A percentile compares a stretch with the other conserved stretches of the same genome.
These are phyloP conservation scores for Paecilomyces variotii DNA, from an alignment of 2,329 filamentous ascomycete genomes.

Conservation along the genomic window DNA sequence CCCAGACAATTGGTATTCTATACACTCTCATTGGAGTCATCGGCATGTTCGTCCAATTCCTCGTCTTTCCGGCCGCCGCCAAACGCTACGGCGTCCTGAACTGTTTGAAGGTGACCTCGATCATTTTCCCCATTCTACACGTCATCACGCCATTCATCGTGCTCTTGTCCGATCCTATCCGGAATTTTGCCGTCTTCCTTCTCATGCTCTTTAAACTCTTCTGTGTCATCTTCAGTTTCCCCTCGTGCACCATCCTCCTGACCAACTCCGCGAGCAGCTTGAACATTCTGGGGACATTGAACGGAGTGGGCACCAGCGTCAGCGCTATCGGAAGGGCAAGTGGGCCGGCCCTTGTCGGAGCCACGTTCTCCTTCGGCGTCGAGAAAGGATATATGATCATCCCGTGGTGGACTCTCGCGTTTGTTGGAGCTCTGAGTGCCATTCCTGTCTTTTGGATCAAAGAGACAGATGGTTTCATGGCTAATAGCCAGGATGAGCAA, in stretches of 20 bases:
- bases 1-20: constrained; percentile 70
- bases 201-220: constrained; percentile 69
- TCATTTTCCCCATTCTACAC: constrained; percentile 68
- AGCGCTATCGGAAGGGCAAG: constrained; percentile 70
- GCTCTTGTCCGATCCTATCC: constrained; percentile 46
- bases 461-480: constrained; percentile 61
- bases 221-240: constrained; percentile 75
- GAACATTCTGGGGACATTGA: constrained; percentile 74
- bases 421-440: constrained; percentile 56
- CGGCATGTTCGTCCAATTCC: constrained; percentile 76
- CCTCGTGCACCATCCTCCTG: constrained; percentile 79
- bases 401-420: constrained; percentile 71
- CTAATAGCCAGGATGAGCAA: constrained; percentile 22
- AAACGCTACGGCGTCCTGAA: constrained; percentile 63
- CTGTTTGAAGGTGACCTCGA: constrained; percentile 61
- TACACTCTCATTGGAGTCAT: constrained; percentile 76
- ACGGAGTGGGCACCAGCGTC: constrained; percentile 80
- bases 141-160: constrained; percentile 73
- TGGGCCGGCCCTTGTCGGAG: constrained; percentile 68
- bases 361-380: constrained; percentile 67
- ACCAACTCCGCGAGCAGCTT: constrained; percentile 77
- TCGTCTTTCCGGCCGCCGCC: constrained; percentile 72
- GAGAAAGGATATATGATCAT: constrained; percentile 67
- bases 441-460: constrained; percentile 67
- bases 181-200: constrained; percentile 53